phyloP scores from a whole-genome alignment of 1,284 basidiomycete genomes.

The Microbotryomycetes sp. region DNA sequence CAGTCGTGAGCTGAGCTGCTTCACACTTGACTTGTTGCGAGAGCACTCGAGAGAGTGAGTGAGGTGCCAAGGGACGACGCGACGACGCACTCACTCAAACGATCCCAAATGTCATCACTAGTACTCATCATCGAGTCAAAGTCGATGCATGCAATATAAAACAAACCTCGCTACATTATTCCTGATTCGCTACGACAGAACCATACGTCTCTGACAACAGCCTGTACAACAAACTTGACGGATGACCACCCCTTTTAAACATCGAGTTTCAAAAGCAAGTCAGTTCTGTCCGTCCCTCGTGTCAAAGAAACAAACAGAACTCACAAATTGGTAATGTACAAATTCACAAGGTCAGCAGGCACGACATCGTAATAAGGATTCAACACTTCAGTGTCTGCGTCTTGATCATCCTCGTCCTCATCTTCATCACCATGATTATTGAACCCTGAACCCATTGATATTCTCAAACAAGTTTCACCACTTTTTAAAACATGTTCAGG shows the following conservation, averaged over 20 bases:
- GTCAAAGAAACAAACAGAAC: not conserved
- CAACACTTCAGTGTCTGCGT: constrained; percentile 49
- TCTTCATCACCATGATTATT: constrained; percentile 43
- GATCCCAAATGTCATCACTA: too few relatives aligned
- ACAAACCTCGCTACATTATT: too few relatives aligned
- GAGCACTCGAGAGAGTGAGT: too few relatives aligned
- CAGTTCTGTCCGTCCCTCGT: not conserved
- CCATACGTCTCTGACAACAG: constrained; percentile 33
- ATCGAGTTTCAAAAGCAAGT: not conserved
- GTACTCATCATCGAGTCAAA: too few relatives aligned
- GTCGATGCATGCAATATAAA: too few relatives aligned
- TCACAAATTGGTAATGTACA: constrained; percentile 77
- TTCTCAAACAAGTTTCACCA: constrained; percentile 1
- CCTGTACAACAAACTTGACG: constrained; percentile 28
- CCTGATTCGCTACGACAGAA: too few relatives aligned
- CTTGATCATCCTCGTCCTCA: constrained; percentile 45
- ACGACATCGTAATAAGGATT: constrained; percentile 88
- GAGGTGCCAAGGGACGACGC: too few relatives aligned
- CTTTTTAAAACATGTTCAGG: constrained; percentile 65
- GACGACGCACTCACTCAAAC: too few relatives aligned
- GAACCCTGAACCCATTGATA: not conserved
- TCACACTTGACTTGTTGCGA: too few relatives aligned
- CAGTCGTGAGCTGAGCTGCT: too few relatives aligned
- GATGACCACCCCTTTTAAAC: constrained; percentile 28
- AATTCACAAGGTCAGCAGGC: constrained; percentile 80